phyloP scores from a whole-genome alignment of 495 filamentous ascomycete genomes.

The Penicillium lividum region DNA sequence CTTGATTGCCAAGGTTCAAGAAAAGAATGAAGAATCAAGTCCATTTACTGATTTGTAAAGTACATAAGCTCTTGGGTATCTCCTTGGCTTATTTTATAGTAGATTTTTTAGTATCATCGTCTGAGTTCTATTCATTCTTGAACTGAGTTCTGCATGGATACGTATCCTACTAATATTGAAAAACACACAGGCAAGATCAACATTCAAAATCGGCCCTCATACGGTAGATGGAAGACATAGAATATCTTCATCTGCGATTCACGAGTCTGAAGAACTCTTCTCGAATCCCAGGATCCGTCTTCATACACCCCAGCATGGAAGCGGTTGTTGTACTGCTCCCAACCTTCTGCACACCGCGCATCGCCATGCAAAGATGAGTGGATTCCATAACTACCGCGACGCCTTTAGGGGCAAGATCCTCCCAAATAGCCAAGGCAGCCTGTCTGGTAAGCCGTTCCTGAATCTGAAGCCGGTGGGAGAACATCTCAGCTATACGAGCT shows the following conservation, averaged over 20 bases:
- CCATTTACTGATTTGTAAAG: too few species aligned
- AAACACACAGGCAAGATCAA: too few species aligned
- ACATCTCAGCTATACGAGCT: constrained; percentile 94
- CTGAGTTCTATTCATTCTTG: too few species aligned
- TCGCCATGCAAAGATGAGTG: constrained; percentile 94
- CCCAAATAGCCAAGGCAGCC: constrained; percentile 86
- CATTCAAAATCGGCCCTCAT: too few species aligned
- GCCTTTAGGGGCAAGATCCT: constrained; percentile 83
- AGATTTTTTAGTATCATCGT: too few species aligned
- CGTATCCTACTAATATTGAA: too few species aligned
- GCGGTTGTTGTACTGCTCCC: constrained; percentile 84
- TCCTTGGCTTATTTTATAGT: too few species aligned
- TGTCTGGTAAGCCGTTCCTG: constrained; percentile 97
- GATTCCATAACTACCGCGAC: constrained; percentile 97
- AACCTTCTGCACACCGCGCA: constrained; percentile 93
- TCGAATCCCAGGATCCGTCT: constrained; percentile 82
- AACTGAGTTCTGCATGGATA: too few species aligned
- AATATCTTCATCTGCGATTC: not conserved
- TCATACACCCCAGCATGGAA: constrained; percentile 91
- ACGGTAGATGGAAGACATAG: too few species aligned
- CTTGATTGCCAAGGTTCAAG: too few species aligned
- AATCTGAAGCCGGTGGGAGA: constrained; percentile 85
- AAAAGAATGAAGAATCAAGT: too few species aligned
- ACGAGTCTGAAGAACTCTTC: constrained; percentile 84
- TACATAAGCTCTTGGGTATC: too few species aligned